Evolutionary conservation across 139 green algal species (phyloP), one percentile per base, ranked within the genome.

Genomic region (Diplosphaera chodatii): DNA sequence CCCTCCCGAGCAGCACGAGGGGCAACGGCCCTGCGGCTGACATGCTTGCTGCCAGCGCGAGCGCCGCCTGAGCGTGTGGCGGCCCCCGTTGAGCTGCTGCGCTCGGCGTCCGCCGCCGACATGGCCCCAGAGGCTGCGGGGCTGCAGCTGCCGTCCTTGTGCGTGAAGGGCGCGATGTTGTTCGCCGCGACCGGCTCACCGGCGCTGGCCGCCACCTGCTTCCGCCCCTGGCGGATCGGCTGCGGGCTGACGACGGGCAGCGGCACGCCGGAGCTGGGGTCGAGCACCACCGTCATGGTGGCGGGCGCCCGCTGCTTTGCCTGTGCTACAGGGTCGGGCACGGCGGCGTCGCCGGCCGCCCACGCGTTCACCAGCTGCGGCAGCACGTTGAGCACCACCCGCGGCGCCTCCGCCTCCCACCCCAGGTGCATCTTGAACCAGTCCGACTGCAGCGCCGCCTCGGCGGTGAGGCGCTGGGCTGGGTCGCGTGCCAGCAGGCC

Each of bases 401-500:
- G 48, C 13, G 48, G 48, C 16, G 48, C 48, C 13, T 59, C 48
- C 48, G 48, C 48, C 48, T 59, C 48, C 48, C 48, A 59, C 13
- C 48, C 48, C 48, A 65, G 59, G 59, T 65, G 59, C 59, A 31
- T 31, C 59, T 32, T 65, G 59, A 65, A 65, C 59, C 59, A 65
- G 59, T 65, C 59, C 15, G 15, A 22, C 27, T 65, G 5, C 59
- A 65, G 28, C 59, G 59, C 59, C 4, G 59, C 59, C 27, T 32
- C 27, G 21, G 59, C 59, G n/a, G 25, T 32, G 25, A 70, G 23
- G 23, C 66, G 66, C 34, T 70, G 32, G 34, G 33, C n/a, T 5
- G 66, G 66, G 66, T 70, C 34, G 34, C 66, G 66, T 22, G 32
- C 23, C 13, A 70, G 66, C 22, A 70, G 34, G 66, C 34, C 32